Conservation (phyloP, 495 filamentous ascomycete genomes). For the Neurospora sp. region DNA sequence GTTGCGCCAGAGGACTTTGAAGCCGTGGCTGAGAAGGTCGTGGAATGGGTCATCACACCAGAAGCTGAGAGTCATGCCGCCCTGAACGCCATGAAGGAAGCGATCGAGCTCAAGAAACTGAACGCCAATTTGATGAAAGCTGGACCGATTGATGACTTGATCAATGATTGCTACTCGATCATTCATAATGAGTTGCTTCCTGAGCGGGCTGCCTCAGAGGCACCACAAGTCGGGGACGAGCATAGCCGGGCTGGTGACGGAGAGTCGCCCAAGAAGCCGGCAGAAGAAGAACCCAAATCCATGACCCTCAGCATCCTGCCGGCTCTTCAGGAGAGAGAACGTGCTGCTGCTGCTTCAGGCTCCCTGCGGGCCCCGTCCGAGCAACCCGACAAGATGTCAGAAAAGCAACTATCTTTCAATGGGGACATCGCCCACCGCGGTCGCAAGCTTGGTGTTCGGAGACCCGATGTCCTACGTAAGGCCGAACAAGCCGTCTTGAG, state of each 20-base stretch:
- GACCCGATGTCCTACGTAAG: conserved; percentile 38
- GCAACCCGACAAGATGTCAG: conserved; percentile 20
- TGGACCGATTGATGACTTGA: conserved; percentile 76
- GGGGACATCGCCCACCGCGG: conserved; percentile 25
- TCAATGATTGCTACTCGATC: conserved; percentile 76
- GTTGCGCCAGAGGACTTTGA: conserved; percentile 74
- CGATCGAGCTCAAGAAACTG: conserved; percentile 79
- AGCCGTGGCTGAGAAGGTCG: conserved; percentile 37
- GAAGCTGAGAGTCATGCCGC: conserved; percentile 30
- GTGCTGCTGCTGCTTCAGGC: conserved; percentile 8
- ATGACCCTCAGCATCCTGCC: conserved; percentile 41
- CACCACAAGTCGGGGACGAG: conserved; percentile 7
- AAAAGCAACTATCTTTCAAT: conserved; percentile 24
- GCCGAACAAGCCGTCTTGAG: conserved; percentile 38
- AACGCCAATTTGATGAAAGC: conserved; percentile 80
- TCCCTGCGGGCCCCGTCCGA: conserved; percentile 20
- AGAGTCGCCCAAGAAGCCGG: not conserved
- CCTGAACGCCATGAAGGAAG: conserved; percentile 71
- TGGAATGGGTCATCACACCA: conserved; percentile 35
- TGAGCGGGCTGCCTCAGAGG: conserved; percentile 25
- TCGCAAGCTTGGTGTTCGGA: conserved; percentile 28
- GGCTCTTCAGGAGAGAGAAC: conserved; percentile 18
- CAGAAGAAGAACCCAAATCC: not conserved
- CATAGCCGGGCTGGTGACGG: not conserved
- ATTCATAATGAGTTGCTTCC: conserved; percentile 51